Base-by-base conservation (phyloP, 1,284 basidiomycete genomes). In the Lentinula novae-zelandiae region DNA sequence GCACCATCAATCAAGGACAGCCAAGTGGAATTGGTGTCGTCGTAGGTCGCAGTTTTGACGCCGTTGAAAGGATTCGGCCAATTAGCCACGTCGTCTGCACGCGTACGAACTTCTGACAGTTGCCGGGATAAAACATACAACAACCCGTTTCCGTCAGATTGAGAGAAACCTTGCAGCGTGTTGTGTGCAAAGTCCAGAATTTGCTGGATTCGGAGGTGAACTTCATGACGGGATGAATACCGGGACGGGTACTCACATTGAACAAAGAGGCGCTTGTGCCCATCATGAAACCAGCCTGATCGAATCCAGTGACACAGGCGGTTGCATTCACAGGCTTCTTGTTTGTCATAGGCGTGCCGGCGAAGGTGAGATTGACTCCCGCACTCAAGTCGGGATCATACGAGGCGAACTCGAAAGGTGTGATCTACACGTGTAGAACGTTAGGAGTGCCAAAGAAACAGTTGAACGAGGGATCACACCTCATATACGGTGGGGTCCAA, bases 201-300 rank as follows among this genome's bases (percentile, higher is more conserved):
- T 81, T 84, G 78, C 80, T 81, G 65, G 20, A 44, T 9, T 51
- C 46, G 31, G 3, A 20, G 31, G 55, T 62, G 44, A 52, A 60
- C 34, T 27, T 50, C 39, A 8, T 17, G 44, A 6, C 53, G 34
- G 39, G 33, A 15, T 36, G 33, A 17, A 53, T 22, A 17, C 20
- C 39, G 31, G 8, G 59, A 36, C 54, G 53, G 20, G 2, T 3
- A 67, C 74, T 61, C 67, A 85, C 86, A 65, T 85, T 85, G 72
- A 88, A 88, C 39, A 87, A 67, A 68, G 81, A 86, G 27, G 86
- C 81, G 62, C 83, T 86, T 5, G 81, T 81, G 8, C 86, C 86
- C 80, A 87, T 86, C 42, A 88, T 67, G 67, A 87, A 88, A 0
- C 80, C 80, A 0, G 81, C 84, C 67, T 88, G 82, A 65, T 90